Conservation (phyloP, 208 protist species). For the Wallacemonas rigidus region DNA sequence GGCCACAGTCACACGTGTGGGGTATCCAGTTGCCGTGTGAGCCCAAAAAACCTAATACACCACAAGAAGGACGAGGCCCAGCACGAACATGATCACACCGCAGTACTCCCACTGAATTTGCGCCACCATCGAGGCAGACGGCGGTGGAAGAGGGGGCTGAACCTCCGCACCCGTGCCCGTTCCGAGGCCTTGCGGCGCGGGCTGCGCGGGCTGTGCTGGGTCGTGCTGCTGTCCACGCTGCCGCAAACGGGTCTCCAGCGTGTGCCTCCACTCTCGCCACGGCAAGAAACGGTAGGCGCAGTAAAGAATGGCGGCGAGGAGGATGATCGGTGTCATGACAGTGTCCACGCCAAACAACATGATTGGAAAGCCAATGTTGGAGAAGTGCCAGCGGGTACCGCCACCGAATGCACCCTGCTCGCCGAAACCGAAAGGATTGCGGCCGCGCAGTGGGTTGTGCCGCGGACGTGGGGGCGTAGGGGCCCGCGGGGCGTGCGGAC, state of each 20-base stretch:
- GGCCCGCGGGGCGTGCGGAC: slow-evolving; percentile 49
- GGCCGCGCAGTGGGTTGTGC: background rate
- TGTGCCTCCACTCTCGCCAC: slow-evolving; percentile 37
- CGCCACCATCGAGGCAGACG: background rate
- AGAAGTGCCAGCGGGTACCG: slow-evolving; percentile 6
- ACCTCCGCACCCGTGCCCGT: background rate
- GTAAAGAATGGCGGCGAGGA: slow-evolving; percentile 38
- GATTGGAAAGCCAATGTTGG: slow-evolving; percentile 26
- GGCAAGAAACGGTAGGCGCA: slow-evolving; percentile 50
- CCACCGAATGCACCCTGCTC: background rate
- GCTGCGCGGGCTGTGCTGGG: background rate
- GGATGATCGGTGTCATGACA: slow-evolving; percentile 29
- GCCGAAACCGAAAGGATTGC: background rate
- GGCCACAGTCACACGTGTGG: too few species aligned
- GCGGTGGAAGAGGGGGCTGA: background rate
- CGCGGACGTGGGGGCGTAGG: slow-evolving; percentile 39
- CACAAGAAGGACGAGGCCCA: slow-evolving; percentile 5
- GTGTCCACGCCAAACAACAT: slow-evolving; percentile 43
- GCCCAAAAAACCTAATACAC: background rate
- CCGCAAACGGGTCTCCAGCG: background rate
- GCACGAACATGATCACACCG: slow-evolving; percentile 6
- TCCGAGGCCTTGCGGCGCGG: background rate
- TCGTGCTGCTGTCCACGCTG: background rate
- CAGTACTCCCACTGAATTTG: slow-evolving; percentile 17
- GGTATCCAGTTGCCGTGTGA: background rate